Percentiles rank a stretch among this genome's conserved stretches.
Evolutionary conservation across 2,329 filamentous ascomycete genomes (phyloP).

Genomic region (Fusarium irregulare): DNA sequence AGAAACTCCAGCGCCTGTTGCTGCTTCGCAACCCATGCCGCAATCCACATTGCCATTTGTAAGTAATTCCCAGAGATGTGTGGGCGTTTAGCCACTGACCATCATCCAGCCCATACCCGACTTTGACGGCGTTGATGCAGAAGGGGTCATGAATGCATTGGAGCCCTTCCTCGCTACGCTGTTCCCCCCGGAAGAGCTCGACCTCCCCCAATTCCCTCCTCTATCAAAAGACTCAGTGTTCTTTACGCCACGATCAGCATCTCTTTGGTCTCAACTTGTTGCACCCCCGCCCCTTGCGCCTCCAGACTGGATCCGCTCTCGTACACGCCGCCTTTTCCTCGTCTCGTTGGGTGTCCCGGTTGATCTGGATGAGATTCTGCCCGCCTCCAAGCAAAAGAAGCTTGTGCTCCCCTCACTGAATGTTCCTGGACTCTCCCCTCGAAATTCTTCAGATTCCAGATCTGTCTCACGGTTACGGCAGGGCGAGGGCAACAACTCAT

Average conservation of each 20-base stretch:
- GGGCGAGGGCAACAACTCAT: slow-evolving; percentile 64
- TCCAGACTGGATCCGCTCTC: slow-evolving; percentile 96
- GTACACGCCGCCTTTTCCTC: slow-evolving; percentile 92
- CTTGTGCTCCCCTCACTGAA: slow-evolving; percentile 91
- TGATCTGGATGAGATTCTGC: slow-evolving; percentile 96
- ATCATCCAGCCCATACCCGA: slow-evolving; percentile 71
- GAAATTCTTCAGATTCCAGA: slow-evolving; percentile 66
- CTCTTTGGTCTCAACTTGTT: slow-evolving; percentile 95
- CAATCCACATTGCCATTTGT: slow-evolving; percentile 60
- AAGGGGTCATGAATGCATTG: slow-evolving; percentile 70
- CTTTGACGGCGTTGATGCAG: slow-evolving; percentile 69
- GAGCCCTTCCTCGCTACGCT: slow-evolving; percentile 75
- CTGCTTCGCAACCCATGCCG: slow-evolving; percentile 48
- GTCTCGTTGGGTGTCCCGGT: slow-evolving; percentile 96
- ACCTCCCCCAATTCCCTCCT: slow-evolving; percentile 62
- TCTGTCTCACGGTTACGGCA: slow-evolving; percentile 60
- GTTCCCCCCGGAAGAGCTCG: slow-evolving; percentile 69
- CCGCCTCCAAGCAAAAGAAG: slow-evolving; percentile 98
- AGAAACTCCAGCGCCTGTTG: slow-evolving; percentile 49
- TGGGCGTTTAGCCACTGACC: slow-evolving; percentile 37
- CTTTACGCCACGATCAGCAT: slow-evolving; percentile 85
- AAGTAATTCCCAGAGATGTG: slow-evolving; percentile 39
- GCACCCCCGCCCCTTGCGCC: slow-evolving; percentile 94
- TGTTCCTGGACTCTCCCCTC: slow-evolving; percentile 67
- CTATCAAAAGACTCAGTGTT: slow-evolving; percentile 74